These are phyloP conservation scores for Acarospora socialis DNA, from an alignment of 2,329 filamentous ascomycete genomes.

Conservation along the genomic window DNA sequence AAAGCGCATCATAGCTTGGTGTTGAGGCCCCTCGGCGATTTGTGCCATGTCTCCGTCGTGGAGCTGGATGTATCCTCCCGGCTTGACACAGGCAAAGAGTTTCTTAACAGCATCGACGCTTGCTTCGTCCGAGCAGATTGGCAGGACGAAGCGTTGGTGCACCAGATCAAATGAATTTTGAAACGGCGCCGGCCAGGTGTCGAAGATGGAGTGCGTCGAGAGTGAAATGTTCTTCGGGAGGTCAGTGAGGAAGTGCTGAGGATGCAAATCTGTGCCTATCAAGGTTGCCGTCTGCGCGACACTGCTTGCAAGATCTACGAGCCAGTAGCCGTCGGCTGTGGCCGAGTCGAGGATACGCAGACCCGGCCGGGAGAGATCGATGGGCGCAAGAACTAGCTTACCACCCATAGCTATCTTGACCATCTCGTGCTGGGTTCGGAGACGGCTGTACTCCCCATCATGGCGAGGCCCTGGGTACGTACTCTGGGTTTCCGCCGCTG, in stretches of 20 bases:
- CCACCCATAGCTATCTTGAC: conserved; percentile 6
- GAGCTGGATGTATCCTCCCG: conserved; percentile 10
- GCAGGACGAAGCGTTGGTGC: not conserved
- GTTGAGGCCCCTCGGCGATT: not conserved
- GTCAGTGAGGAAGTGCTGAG: not conserved
- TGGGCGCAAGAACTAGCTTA: conserved; percentile 8
- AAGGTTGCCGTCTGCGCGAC: conserved; percentile 2
- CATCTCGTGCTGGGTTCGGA: conserved; percentile 9
- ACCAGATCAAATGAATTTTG: not conserved
- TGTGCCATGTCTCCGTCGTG: conserved; percentile 11
- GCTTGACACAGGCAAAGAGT: conserved; percentile 7
- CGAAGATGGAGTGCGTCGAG: not conserved
- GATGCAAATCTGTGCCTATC: conserved; percentile 7
- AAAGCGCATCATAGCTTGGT: not conserved
- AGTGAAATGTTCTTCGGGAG: too few relatives aligned
- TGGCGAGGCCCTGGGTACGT: not conserved
- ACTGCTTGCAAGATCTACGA: conserved; percentile 5
- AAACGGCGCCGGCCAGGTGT: not conserved
- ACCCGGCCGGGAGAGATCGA: conserved; percentile 2
- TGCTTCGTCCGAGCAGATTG: not conserved
- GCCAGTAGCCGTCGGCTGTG: conserved; percentile 12
- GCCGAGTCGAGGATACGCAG: conserved; percentile 11
- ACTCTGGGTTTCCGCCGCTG: too few relatives aligned
- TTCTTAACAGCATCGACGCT: not conserved
- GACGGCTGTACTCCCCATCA: conserved; percentile 7